Base-by-base conservation (phyloP, 2,329 filamentous ascomycete genomes). In the Bertia moriformis region DNA sequence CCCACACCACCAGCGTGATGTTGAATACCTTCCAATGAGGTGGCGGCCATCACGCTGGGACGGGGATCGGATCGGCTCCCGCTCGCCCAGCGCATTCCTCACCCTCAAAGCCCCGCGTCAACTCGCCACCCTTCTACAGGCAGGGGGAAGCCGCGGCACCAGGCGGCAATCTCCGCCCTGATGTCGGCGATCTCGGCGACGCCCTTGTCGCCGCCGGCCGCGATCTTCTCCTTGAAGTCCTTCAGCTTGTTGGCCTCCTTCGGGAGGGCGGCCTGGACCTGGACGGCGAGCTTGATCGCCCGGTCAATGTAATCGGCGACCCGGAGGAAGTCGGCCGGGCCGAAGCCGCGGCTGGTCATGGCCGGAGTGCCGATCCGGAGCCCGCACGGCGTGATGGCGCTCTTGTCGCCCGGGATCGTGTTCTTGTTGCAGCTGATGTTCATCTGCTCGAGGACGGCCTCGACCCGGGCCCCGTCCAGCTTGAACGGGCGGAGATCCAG, bases 361-460 rank as follows among this genome's bases (percentile, higher is more conserved):
- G 91, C 91, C 37, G 91, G 91, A 36, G 88, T 91, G 55, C 91
- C 91, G 53, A 98, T 93, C 51, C 91, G 86, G 61, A 98, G 80
- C 69, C 91, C 91, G 55, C 80, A 86, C 40, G 91, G 91, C 46
- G 86, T 94, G 49, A 98, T 75, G 38, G 91, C 91, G 42, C 85
- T 93, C 73, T 93, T 95, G 73, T 98, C 91, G 46, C 91, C 91
- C 30, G 91, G 91, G 43, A 94, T 91, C 44, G 85, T 82, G 77
- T 98, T 98, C 79, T 98, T 98, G 79, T 98, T 98, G 76, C 87
- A 93, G 45, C 91, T 88, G 61, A 98, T 93, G 71, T 94, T 93
- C 65, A 95, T 91, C 61, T 93, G 83, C 70, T 98, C 91, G 15
- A 98, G 80, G 43, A 98, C 83, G 45, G 85, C 81, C 73, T 98